Evolutionary conservation across 106 monocot species (phyloP).

Genomic region (Alisma plantagoaquatica): DNA sequence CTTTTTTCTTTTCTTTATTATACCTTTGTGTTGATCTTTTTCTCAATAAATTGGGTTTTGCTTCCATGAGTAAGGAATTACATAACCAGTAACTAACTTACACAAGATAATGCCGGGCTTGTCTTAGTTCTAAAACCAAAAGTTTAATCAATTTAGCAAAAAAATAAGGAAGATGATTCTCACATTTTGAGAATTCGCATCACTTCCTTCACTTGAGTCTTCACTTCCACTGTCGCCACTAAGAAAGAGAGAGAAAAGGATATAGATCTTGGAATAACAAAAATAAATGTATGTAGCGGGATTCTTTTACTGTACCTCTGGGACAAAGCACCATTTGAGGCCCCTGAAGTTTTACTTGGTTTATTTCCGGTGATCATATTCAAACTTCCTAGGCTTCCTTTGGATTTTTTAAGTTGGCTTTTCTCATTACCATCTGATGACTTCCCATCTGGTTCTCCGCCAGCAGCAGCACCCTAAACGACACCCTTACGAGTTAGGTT

Average conservation of each 20-base stretch:
- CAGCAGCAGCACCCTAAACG: constrained; percentile 39
- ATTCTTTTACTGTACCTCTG: constrained; percentile 38
- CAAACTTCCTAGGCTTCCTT: constrained; percentile 90
- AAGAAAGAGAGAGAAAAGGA: neutral
- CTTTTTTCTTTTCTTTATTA: too few relatives aligned
- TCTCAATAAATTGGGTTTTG: too few relatives aligned
- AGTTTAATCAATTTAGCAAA: too few relatives aligned
- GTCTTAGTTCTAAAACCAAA: too few relatives aligned
- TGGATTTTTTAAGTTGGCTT: constrained; percentile 65
- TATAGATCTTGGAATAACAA: neutral
- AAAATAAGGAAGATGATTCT: too few relatives aligned
- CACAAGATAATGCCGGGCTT: too few relatives aligned
- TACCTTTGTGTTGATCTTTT: too few relatives aligned
- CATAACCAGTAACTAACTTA: too few relatives aligned
- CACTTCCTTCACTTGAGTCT: constrained; percentile 93
- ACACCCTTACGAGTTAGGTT: too few relatives aligned
- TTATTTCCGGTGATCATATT: constrained; percentile 89
- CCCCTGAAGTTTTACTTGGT: constrained; percentile 53
- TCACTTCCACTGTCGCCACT: constrained; percentile 91
- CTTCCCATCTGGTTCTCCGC: constrained; percentile 48
- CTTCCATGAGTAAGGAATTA: too few relatives aligned
- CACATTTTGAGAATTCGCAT: constrained; percentile 89
- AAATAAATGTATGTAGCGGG: neutral
- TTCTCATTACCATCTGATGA: constrained; percentile 71
- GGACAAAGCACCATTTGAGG: constrained; percentile 65